phyloP scores from a whole-genome alignment of 2,329 filamentous ascomycete genomes.

The Trichoderma hamatum region DNA sequence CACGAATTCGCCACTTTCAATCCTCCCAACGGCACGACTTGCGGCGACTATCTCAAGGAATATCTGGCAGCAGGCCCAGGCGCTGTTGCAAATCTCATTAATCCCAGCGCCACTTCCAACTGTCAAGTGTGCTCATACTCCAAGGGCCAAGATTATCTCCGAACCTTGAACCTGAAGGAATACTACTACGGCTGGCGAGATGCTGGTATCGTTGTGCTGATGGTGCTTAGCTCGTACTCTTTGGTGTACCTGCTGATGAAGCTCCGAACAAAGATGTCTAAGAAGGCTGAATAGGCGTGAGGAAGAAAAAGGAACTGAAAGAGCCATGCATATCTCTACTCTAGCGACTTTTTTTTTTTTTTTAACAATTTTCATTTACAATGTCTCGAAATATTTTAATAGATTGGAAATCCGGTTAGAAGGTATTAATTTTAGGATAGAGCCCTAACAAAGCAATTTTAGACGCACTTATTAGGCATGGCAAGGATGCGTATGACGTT shows the following conservation, averaged over 20 bases:
- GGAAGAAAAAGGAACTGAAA: background rate
- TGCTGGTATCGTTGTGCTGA: constrained; percentile 61
- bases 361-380: background rate
- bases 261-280: constrained; percentile 52
- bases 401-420: background rate
- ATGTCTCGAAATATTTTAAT: background rate
- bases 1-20: constrained; percentile 56
- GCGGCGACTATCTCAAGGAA: constrained; percentile 57
- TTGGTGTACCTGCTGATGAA: constrained; percentile 53
- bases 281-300: constrained; percentile 46
- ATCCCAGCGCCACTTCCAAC: constrained; percentile 57
- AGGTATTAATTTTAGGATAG: constrained; percentile 9
- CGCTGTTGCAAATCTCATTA: constrained; percentile 54
- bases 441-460: background rate
- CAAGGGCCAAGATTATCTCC: constrained; percentile 61
- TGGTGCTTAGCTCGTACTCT: constrained; percentile 57
- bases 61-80: constrained; percentile 55
- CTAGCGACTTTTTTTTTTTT: background rate
- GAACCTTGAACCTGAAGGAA: constrained; percentile 60
- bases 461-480: background rate
- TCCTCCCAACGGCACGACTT: constrained; percentile 56
- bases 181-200: constrained; percentile 70
- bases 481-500: background rate
- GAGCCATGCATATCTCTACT: background rate
- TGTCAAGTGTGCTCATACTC: constrained; percentile 66